phyloP scores from a whole-genome alignment of 2,329 filamentous ascomycete species.

The Colletotrichum brevisporum region DNA sequence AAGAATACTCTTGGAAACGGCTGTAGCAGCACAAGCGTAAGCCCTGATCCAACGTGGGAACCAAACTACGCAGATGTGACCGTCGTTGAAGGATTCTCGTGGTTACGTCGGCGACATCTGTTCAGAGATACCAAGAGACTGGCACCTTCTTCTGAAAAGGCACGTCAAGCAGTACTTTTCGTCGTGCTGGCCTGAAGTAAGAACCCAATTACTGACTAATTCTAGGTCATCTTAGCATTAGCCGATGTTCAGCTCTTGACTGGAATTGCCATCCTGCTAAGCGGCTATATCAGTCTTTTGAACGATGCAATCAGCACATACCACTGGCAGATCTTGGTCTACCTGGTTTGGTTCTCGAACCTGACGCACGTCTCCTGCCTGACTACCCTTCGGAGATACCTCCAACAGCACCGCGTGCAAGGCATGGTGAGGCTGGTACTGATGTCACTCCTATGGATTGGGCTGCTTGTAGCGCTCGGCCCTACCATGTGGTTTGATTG shows the following conservation, averaged over 20 bases:
- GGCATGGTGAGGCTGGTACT: not conserved
- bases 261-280: not conserved
- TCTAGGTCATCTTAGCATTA: not conserved
- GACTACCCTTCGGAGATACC: not conserved
- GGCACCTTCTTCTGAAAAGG: too few relatives aligned
- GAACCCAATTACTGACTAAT: not conserved
- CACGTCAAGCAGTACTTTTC: too few relatives aligned
- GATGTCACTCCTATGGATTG: not conserved
- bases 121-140: too few relatives aligned
- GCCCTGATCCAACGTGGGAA: too few relatives aligned
- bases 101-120: too few relatives aligned
- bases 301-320: not conserved
- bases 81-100: too few relatives aligned
- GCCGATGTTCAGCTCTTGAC: conserved; percentile 4
- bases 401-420: not conserved
- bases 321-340: not conserved
- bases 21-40: too few relatives aligned
- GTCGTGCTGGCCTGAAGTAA: too few relatives aligned
- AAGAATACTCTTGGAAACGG: too few relatives aligned
- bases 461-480: not conserved
- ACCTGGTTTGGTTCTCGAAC: not conserved
- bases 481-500: not conserved
- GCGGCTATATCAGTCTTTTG: not conserved
- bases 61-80: too few relatives aligned
- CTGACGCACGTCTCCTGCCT: not conserved